phyloP scores from a whole-genome alignment of 306 rosid genomes.

The Macrotyloma uniflorum region DNA sequence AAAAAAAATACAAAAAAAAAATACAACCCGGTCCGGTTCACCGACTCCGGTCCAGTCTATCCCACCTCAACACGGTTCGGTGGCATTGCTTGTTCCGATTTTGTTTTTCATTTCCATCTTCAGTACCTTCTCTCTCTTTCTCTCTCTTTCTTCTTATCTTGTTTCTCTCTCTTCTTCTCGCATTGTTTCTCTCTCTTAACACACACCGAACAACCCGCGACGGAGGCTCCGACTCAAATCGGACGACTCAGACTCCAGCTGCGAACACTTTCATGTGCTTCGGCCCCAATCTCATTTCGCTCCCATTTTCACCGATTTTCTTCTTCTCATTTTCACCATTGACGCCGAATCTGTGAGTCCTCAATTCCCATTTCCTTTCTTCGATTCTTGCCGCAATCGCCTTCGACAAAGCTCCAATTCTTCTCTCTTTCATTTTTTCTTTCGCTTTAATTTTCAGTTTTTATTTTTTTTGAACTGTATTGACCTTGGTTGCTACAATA shows the following conservation, averaged over 20 bases:
- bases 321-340: constrained; percentile 31
- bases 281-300: constrained; percentile 44
- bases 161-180: constrained; percentile 49
- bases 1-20: neutral
- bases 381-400: constrained; percentile 43
- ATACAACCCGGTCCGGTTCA: constrained; percentile 44
- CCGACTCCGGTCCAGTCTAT: constrained; percentile 35
- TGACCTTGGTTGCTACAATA: constrained; percentile 38
- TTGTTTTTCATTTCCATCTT: constrained; percentile 39
- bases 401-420: constrained; percentile 26
- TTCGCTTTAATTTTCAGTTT: neutral
- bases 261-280: constrained; percentile 33
- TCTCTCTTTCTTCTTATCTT: constrained; percentile 40
- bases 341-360: constrained; percentile 56
- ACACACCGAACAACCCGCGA: constrained; percentile 40
- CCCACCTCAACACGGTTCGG: too few species aligned
- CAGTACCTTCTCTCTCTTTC: too few species aligned
- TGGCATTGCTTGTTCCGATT: constrained; percentile 34
- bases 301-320: constrained; percentile 35
- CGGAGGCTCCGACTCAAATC: constrained; percentile 56
- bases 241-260: constrained; percentile 41
- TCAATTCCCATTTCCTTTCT: constrained; percentile 40
- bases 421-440: constrained; percentile 22
- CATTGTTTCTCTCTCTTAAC: constrained; percentile 43
- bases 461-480: constrained; percentile 29